Evolutionary conservation across 768 basidiomycete genomes (phyloP).

Genomic region (Pleurotus djamor): DNA sequence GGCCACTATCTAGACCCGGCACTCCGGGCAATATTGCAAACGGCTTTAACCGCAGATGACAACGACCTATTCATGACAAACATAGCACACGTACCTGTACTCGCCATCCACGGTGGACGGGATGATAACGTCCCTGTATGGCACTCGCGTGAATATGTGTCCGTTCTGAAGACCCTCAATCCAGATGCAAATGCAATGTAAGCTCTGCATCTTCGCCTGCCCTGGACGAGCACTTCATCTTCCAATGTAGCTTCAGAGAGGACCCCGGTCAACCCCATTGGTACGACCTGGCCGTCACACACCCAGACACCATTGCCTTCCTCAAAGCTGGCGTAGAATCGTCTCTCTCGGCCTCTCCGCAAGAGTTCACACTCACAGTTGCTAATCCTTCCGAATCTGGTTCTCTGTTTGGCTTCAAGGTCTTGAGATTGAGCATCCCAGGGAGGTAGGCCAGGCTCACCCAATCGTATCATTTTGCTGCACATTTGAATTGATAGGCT

Average conservation of each 20-base stretch:
- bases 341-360: background rate
- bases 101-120: slow-evolving; percentile 78
- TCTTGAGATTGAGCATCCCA: slow-evolving; percentile 56
- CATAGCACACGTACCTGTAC: slow-evolving; percentile 60
- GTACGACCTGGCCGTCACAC: slow-evolving; percentile 61
- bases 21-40: slow-evolving; percentile 68
- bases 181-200: slow-evolving; percentile 51
- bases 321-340: slow-evolving; percentile 21
- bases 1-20: slow-evolving; percentile 78
- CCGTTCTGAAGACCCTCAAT: slow-evolving; percentile 57
- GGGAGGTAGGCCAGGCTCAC: slow-evolving; percentile 52
- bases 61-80: slow-evolving; percentile 87
- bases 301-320: slow-evolving; percentile 53
- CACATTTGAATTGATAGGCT: slow-evolving; percentile 2
- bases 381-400: slow-evolving; percentile 69
- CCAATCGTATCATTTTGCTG: background rate
- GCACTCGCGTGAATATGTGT: slow-evolving; percentile 72
- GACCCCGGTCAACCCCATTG: slow-evolving; percentile 66
- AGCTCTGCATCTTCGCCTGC: slow-evolving; percentile 14
- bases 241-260: slow-evolving; percentile 52
- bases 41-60: slow-evolving; percentile 78
- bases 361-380: slow-evolving; percentile 70
- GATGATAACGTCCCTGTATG: slow-evolving; percentile 90
- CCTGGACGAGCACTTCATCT: background rate
- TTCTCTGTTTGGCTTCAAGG: slow-evolving; percentile 66